Base-by-base conservation (phyloP, 179 eudicot genomes). In the Spergularia azorica region DNA sequence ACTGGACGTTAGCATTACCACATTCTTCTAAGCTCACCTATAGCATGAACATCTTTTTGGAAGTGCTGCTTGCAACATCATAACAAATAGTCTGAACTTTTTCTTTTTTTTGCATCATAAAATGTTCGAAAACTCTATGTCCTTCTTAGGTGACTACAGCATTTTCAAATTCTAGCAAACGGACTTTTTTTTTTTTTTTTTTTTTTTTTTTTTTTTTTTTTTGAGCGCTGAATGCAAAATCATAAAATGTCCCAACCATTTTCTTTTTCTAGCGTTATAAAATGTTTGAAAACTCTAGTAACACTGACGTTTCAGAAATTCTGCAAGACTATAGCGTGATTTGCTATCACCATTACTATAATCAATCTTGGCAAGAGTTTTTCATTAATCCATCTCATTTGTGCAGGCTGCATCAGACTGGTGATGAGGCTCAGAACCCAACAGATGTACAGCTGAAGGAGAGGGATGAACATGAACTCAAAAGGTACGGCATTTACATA, bases 381-480 rank as follows among this genome's bases (percentile, higher is more conserved):
- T 36, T 50, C 16, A 1, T 13, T 26, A 54, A 13, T 65, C 62
- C 26, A 48, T 64, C 39, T 15, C 10, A 74, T 55, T 54, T 54
- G 70, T 58, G 50, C 84, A 91, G 99, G 77, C 70, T 64, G 72
- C 74, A 79, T 16, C 82, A 75, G 67, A 73, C 60, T 26, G 78
- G 70, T 59, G 80, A 70, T 9, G 87, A 81, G 61, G 71, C 75
- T 56, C 86, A 74, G 12, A 88, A 79, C 13, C 76, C 85, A 48
- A 80, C 97, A 39, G 80, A 41, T 75, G 69, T 85, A 71, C 91
- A 85, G 67, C 84, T 86, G 51, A 89, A 83, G 77, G 89, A 86
- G 18, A 84, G 89, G 59, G 90, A 91, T 59, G 89, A 83, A 69
- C 88, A 77, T 72, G 88, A 83, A 74, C 75, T 91, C 56, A 91